Percentiles rank a stretch among this genome's conserved stretches.
Conservation (phyloP, 2,329 filamentous ascomycete genomes). For the Diplodia intermedia region DNA sequence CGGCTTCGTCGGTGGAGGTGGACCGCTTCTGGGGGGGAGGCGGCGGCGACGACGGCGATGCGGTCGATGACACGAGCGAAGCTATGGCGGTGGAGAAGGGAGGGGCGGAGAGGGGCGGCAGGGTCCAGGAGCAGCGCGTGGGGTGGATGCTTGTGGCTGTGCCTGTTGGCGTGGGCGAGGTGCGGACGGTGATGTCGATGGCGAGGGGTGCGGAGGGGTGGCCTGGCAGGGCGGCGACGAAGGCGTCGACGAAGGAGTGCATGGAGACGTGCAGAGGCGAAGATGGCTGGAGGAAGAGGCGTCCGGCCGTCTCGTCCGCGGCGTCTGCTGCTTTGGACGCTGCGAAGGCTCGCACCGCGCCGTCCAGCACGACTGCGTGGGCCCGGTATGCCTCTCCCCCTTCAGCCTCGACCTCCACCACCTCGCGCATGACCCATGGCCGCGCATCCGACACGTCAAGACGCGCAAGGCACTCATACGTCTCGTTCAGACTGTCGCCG, state of each 20-base stretch:
- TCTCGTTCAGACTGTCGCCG: slow-evolving; percentile 9
- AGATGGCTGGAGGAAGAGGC: not conserved
- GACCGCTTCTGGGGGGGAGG: not conserved
- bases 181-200: slow-evolving; percentile 18
- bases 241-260: slow-evolving; percentile 8
- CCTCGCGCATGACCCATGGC: slow-evolving; percentile 29
- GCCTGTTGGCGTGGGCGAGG: slow-evolving; percentile 8
- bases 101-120: not conserved
- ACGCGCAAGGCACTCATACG: slow-evolving; percentile 21
- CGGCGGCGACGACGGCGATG: not conserved
- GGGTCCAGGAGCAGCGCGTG: not conserved
- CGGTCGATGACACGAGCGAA: not conserved
- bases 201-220: slow-evolving; percentile 3
- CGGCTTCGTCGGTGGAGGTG: not conserved
- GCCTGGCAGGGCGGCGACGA: slow-evolving; percentile 15
- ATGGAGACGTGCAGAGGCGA: slow-evolving; percentile 18
- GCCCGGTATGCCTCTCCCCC: slow-evolving; percentile 10
- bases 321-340: not conserved
- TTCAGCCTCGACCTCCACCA: not conserved
- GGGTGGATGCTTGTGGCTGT: slow-evolving; percentile 14
- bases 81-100: slow-evolving; percentile 1
- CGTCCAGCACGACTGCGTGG: slow-evolving; percentile 7
- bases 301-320: not conserved
- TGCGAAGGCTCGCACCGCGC: slow-evolving; percentile 1
- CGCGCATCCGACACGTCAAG: slow-evolving; percentile 8